Conservation (phyloP, 176 grass and related monocot species). For the Cocos nucifera region DNA sequence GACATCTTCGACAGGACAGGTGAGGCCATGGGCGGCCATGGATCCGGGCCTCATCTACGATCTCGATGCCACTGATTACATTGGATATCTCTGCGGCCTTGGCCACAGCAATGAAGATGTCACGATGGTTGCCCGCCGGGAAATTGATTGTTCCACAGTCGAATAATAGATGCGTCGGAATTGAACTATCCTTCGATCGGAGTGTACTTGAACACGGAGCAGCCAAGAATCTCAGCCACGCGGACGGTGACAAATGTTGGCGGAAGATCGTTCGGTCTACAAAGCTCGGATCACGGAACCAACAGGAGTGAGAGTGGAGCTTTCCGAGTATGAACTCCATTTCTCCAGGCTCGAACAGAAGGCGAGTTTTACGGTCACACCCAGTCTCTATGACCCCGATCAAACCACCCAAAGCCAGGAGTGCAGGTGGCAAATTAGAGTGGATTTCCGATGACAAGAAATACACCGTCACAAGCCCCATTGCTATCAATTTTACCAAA, state of each 20-base stretch:
- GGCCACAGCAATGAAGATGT: slow-evolving; percentile 17
- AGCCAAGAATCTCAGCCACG: slow-evolving; percentile 6
- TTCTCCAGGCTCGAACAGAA: slow-evolving; percentile 26
- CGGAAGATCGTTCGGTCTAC: slow-evolving; percentile 21
- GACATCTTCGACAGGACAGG: slow-evolving; percentile 37
- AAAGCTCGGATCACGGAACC: slow-evolving; percentile 10
- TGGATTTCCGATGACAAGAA: slow-evolving; percentile 19
- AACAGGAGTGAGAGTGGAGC: slow-evolving; percentile 6
- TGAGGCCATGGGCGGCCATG: slow-evolving; percentile 20
- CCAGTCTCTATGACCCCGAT: slow-evolving; percentile 3
- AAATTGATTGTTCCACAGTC: slow-evolving; percentile 16
- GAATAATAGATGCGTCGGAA: slow-evolving; percentile 16
- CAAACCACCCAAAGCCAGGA: neutral
- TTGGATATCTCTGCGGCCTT: slow-evolving; percentile 38
- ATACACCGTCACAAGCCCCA: slow-evolving; percentile 35
- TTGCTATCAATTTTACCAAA: slow-evolving; percentile 14
- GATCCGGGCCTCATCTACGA: slow-evolving; percentile 62
- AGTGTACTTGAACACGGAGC: neutral
- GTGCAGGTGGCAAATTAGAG: slow-evolving; percentile 15
- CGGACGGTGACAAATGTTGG: slow-evolving; percentile 43
- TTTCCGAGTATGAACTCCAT: slow-evolving; percentile 24
- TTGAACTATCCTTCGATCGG: slow-evolving; percentile 50
- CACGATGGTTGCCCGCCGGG: neutral
- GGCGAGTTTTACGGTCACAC: slow-evolving; percentile 31
- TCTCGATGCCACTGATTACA: slow-evolving; percentile 26